Evolutionary conservation across 2,329 filamentous ascomycete species (phyloP).

Genomic region (Penicillium brasilianum): DNA sequence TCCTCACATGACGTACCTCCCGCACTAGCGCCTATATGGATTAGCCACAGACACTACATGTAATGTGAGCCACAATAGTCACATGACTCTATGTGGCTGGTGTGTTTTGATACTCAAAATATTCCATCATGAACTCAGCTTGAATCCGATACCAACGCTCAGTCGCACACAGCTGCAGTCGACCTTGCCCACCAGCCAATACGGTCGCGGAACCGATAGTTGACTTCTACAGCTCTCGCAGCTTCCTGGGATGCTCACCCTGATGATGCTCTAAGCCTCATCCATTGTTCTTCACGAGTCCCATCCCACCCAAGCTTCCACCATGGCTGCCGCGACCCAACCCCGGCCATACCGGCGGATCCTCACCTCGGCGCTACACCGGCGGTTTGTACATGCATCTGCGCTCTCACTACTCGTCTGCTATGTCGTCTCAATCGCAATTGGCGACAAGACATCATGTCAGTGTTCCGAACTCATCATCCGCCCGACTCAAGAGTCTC

Average conservation of each 20-base stretch:
- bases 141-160: slow-evolving; percentile 21
- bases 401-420: slow-evolving; percentile 71
- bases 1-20: slow-evolving; percentile 37
- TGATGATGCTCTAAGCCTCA: slow-evolving; percentile 32
- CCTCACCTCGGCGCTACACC: slow-evolving; percentile 83
- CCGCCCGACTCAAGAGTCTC: neutral
- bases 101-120: slow-evolving; percentile 45
- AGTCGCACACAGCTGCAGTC: slow-evolving; percentile 16
- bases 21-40: slow-evolving; percentile 19
- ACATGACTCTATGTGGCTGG: slow-evolving; percentile 36
- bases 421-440: slow-evolving; percentile 72
- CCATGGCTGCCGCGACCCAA: slow-evolving; percentile 45
- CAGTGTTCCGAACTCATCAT: slow-evolving; percentile 41
- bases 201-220: slow-evolving; percentile 10
- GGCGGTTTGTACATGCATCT: slow-evolving; percentile 81
- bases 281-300: slow-evolving; percentile 31
- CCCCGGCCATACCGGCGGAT: slow-evolving; percentile 78
- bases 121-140: slow-evolving; percentile 26
- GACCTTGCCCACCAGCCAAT: slow-evolving; percentile 12
- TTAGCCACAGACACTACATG: slow-evolving; percentile 18
- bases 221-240: slow-evolving; percentile 14
- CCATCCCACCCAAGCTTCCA: slow-evolving; percentile 34
- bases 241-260: slow-evolving; percentile 20
- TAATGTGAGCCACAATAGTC: slow-evolving; percentile 20
- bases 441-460: slow-evolving; percentile 74